Evolutionary conservation across 306 rosid species (phyloP).

Genomic region (Fagus sylvatica): DNA sequence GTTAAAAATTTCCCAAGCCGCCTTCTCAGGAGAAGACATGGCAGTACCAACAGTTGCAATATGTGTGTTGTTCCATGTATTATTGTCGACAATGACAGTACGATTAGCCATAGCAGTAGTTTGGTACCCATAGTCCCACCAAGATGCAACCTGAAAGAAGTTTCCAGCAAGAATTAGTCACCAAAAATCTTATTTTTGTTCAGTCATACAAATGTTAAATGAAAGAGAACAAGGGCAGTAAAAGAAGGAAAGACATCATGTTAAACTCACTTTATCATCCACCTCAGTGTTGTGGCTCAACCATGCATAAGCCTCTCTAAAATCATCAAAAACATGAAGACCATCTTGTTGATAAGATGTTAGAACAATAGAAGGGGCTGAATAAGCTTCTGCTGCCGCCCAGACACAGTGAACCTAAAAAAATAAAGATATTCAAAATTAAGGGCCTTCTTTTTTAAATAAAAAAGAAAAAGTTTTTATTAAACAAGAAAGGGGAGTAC

Average conservation of each 20-base stretch:
- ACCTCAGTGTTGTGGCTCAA: constrained; percentile 96
- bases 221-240: constrained; percentile 1
- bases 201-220: constrained; percentile 9
- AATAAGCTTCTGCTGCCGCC: constrained; percentile 99
- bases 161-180: constrained; percentile 22
- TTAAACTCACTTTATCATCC: constrained; percentile 85
- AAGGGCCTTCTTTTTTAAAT: neutral
- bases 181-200: neutral
- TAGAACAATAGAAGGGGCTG: constrained; percentile 98
- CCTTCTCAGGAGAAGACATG: constrained; percentile 99
- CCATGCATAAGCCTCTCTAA: constrained; percentile 99
- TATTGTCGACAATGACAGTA: constrained; percentile 97
- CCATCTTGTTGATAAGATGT: constrained; percentile 85
- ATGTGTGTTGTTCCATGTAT: constrained; percentile 99
- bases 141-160: constrained; percentile 86
- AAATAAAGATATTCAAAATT: neutral
- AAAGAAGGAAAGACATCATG: constrained; percentile 14
- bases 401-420: constrained; percentile 95
- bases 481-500: neutral
- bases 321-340: constrained; percentile 98
- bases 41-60: constrained; percentile 99
- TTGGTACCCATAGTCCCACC: constrained; percentile 99
- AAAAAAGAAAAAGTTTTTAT: neutral
- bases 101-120: constrained; percentile 99
- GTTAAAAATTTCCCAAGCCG: constrained; percentile 98